Evolutionary conservation across 2,329 filamentous ascomycete species (phyloP), one percentile per base, ranked within the genome.

Genomic region (Pseudonectria foliicola): DNA sequence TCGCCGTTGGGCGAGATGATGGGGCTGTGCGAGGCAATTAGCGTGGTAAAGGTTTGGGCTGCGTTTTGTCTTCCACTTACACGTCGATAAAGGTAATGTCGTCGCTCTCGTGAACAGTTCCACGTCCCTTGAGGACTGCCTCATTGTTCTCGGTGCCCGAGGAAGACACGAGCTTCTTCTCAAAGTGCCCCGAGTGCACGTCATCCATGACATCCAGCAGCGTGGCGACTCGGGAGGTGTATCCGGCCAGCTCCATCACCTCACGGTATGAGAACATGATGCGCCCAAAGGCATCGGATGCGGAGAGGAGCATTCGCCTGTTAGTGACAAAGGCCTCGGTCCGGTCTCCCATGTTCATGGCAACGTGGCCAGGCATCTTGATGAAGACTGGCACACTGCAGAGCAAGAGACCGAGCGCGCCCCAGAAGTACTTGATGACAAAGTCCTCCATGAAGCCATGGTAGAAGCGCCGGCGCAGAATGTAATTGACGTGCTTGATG

Each of bases 401-500:
- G 8, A 98, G 78, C 44, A 95, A 62, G 45, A 98, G 72, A 2
- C 92, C 92, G 28, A 98, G 62, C 3, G 92, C 90, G 27, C 92
- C 92, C 92, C 92, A 98, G 63, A 96, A 92, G 59, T 98, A 98
- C 62, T 98, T 98, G 63, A 98, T 95, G 38, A 96, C 87, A 61
- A 95, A 98, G 60, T 98, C 92, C 59, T 98, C 92, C 90, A 96
- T 95, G 53, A 98, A 82, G n/a, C 89, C 90, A 59, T 98, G 90
- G 60, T 96, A 96, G 59, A 98, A 85, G 31, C 92, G 78, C 43
- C 86, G 74, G 26, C 89, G 76, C 42, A 98, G 66, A 46, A 96
- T 95, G 54, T 94, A 82, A 61, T 98, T 98, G 56, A 98, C 90
- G 63, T 98, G 92, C 64, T 95, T 96, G 67, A 98, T 98, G 25